Evolutionary conservation across 805 yeast genomes (phyloP), one percentile per base, ranked within the genome.

Genomic region (Teunomyces panamensis): DNA sequence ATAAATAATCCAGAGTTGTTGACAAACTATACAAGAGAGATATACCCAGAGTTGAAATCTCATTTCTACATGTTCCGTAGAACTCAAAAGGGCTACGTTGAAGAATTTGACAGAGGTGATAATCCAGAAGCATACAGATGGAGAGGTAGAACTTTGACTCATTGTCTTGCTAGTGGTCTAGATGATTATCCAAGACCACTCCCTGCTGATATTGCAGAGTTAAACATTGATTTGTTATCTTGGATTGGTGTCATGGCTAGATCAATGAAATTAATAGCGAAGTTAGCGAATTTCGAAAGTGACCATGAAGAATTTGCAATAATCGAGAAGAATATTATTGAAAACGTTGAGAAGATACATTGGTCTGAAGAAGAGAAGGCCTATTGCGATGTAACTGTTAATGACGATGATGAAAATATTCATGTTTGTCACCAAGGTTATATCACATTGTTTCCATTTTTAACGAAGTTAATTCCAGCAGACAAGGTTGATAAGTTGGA

Each of bases 201-300:
- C 26, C 80, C 79, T 5, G 92, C 95, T 2, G 96, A 89, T 64
- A 75, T 84, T 35, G 95, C 95, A 1, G 99, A 94, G 67, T 73
- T 94, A 43, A 87, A 94, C 57, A 94, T 94, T 29, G 99, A 94
- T 61, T 73, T 92, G 48, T 68, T 92, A 42, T 77, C 95, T 4
- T 94, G 99, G 99, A 81, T 94, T 49, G 98, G 96, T 11, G 84
- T 87, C 5, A 89, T 92, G 96, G 80, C 97, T 0, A 77, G 84
- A 54, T 81, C 96, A 0, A 84, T 94, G 83, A 79, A 79, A 54
- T 75, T 79, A 46, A 80, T 92, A 50, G 91, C 97, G 0, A 72
- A 69, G 39, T 63, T 83, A 8, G 67, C 90, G 36, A 86, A 77
- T 0, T 69, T 79, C 42, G 58, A 68, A 2, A 83, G 80, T 2